phyloP scores from a whole-genome alignment of 768 basidiomycete species.

The Phaeotremella skinneri region DNA sequence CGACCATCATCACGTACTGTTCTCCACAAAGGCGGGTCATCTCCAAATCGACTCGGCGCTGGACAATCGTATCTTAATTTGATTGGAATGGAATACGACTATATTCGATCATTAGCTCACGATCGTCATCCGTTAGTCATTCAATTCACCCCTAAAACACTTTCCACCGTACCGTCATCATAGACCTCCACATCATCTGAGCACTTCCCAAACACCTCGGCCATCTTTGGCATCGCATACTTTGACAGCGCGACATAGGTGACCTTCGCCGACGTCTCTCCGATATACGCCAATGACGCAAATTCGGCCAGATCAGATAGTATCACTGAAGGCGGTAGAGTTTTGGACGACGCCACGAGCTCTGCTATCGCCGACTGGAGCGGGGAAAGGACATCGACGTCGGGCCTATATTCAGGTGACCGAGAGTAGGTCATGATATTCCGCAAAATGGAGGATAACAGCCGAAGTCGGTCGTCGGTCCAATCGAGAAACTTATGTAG shows the following conservation, averaged over 20 bases:
- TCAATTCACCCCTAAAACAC: conserved; percentile 67
- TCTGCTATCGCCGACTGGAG: conserved; percentile 69
- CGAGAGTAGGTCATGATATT: conserved; percentile 68
- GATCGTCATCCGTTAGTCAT: neutral
- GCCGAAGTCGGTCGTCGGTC: conserved; percentile 60
- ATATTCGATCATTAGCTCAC: neutral
- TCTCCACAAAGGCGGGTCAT: conserved; percentile 88
- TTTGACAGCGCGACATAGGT: conserved; percentile 90
- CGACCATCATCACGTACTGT: conserved; percentile 77
- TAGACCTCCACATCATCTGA: conserved; percentile 65
- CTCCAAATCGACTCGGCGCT: conserved; percentile 77
- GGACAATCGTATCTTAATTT: conserved; percentile 96
- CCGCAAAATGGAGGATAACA: conserved; percentile 76
- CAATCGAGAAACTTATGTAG: conserved; percentile 64
- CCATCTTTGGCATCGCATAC: conserved; percentile 76
- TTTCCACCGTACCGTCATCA: conserved; percentile 76
- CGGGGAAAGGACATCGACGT: conserved; percentile 68
- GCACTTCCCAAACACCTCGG: conserved; percentile 71
- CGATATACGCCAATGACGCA: conserved; percentile 79
- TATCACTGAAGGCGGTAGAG: conserved; percentile 65
- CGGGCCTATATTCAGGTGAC: conserved; percentile 83
- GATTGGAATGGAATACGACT: conserved; percentile 87
- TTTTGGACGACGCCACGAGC: conserved; percentile 66
- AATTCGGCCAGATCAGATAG: conserved; percentile 83
- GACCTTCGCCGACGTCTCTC: conserved; percentile 59